Conservation (phyloP, 2,329 filamentous ascomycete species). For the Akanthomyces lecanii region DNA sequence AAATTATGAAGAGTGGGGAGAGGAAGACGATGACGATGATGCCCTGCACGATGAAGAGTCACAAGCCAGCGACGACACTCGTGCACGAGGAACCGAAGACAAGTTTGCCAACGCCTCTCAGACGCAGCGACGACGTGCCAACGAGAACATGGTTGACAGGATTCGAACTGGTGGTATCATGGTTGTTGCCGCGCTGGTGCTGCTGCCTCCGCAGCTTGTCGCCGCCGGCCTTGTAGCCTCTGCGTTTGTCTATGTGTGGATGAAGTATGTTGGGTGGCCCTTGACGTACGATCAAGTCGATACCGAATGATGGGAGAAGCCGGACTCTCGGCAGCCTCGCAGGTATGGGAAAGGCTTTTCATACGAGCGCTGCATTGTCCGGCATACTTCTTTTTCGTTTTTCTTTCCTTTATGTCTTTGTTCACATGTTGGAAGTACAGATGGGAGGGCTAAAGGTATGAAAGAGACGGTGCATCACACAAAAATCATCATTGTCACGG, state of each 20-base stretch:
- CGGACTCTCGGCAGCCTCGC: too few species aligned
- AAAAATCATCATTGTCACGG: conserved; percentile 16
- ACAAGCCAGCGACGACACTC: background rate
- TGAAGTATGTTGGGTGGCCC: conserved; percentile 21
- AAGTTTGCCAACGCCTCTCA: background rate
- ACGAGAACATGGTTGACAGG: conserved; percentile 36
- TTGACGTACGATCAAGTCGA: background rate
- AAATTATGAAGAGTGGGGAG: conserved; percentile 24
- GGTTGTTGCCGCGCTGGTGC: conserved; percentile 41
- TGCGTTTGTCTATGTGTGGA: conserved; percentile 40
- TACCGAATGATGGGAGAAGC: background rate
- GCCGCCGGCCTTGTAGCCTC: conserved; percentile 32
- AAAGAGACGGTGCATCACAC: conserved; percentile 11
- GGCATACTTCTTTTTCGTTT: background rate
- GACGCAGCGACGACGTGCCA: conserved; percentile 28
- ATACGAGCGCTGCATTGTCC: background rate
- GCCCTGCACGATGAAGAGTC: conserved; percentile 31
- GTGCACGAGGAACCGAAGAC: background rate
- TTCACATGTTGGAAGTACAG: background rate
- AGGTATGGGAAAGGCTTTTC: too few species aligned
- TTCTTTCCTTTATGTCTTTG: conserved; percentile 1
- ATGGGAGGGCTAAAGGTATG: background rate
- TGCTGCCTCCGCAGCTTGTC: conserved; percentile 43
- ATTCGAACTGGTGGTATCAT: conserved; percentile 41
- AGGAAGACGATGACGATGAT: conserved; percentile 27